These are phyloP conservation scores for Perkinsus marinus DNA, from an alignment of 169 alveolate genomes.

Conservation along the genomic window DNA sequence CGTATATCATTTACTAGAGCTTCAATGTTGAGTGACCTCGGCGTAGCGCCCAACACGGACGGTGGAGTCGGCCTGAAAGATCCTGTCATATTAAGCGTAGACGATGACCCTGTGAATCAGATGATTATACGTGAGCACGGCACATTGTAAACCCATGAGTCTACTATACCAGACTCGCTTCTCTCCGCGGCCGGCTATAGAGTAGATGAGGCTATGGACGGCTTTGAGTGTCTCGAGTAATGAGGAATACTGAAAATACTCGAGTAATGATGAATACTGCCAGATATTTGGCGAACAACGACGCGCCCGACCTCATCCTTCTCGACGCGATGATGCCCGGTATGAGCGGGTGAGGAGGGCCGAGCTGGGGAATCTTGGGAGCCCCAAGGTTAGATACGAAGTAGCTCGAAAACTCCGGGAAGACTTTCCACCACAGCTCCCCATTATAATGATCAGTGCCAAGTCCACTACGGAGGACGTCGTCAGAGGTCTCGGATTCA, in stretches of 20 bases:
- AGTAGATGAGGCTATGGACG: background rate
- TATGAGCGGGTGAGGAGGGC: background rate
- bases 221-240: background rate
- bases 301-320: background rate
- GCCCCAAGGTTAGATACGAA: background rate
- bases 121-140: background rate
- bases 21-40: background rate
- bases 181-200: background rate
- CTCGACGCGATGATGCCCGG: background rate
- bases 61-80: background rate
- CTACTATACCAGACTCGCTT: too few species aligned
- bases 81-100: background rate
- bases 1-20: too few species aligned
- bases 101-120: background rate
- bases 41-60: background rate
- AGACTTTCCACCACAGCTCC: background rate
- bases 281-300: background rate
- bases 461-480: background rate
- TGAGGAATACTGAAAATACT: too few species aligned
- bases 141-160: too few species aligned
- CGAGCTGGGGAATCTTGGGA: background rate
- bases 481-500: background rate
- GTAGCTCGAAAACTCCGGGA: too few species aligned
- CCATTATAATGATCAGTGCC: background rate
- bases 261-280: too few species aligned